Evolutionary conservation across 306 rosid species (phyloP), one percentile per base, ranked within the genome.

Genomic region (Vigna angularis): DNA sequence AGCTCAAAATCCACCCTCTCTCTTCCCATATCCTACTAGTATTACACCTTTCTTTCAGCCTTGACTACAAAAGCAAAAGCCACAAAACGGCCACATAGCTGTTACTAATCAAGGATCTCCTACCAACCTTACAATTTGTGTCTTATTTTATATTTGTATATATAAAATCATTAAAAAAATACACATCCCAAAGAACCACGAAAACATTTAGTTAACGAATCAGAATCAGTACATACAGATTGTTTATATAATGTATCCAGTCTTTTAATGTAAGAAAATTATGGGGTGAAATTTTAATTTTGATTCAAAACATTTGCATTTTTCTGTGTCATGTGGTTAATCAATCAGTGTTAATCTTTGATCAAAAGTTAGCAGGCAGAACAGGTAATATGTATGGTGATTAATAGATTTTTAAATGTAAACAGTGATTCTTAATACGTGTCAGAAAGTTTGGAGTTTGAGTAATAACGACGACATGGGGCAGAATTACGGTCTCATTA

Each of bases 61-160:
- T 91, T 91, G 93, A 93, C 98, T 90, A 88, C 85, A 79, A 91
- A 91, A 93, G 97, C 87, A 76, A 93, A 91, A 93, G 91, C 84
- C 77, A 87, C 67, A 86, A 89, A 91, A 89, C 91, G 82, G 90
- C 87, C 83, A 57, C 63, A 76, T 62, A 61, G 85, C 90, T 84
- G 89, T 87, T 89, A 83, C 89, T 69, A 40, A 73, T 76, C 24
- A 71, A 52, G 58, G 52, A 82, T 49, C 81, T 77, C 48, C 15
- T 72, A 79, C 55, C 59, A 62, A 71, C 52, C 85, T 71, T 74
- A 72, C 67, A 78, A 66, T 83, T 70, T 53, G 11, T 26, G 16
- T 56, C 40, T 18, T 55, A 17, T 72, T 55, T 38, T 73, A 22
- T 44, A 40, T 5, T 36, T 36, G 4, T 30, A 55, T 38, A 55